These are phyloP conservation scores for Clavaria fumosa DNA, from an alignment of 768 basidiomycete genomes.

Conservation along the genomic window DNA sequence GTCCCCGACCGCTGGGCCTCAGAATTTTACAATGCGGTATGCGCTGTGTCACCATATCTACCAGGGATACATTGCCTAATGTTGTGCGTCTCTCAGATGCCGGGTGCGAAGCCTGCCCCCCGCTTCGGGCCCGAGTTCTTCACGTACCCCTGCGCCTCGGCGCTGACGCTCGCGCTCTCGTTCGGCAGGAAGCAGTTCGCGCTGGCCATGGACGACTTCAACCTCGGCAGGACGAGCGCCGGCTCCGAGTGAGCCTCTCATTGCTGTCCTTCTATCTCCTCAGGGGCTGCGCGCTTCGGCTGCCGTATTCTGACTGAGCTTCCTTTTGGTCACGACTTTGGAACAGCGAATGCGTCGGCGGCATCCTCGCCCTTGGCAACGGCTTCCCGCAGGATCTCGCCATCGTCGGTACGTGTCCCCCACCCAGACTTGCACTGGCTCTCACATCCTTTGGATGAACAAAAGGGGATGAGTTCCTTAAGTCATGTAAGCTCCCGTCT, in stretches of 20 bases:
- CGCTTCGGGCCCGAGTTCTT: constrained; percentile 39
- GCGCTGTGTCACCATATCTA: background rate
- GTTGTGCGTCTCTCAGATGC: constrained; percentile 30
- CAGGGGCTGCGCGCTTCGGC: too few species aligned
- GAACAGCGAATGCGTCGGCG: constrained; percentile 37
- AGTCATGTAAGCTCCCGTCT: constrained; percentile 47
- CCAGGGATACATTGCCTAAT: background rate
- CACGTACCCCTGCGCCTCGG: constrained; percentile 34
- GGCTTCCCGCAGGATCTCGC: constrained; percentile 36
- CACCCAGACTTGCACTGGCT: background rate
- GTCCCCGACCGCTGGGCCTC: constrained; percentile 28
- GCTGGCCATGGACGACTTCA: constrained; percentile 37
- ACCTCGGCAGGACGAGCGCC: constrained; percentile 25
- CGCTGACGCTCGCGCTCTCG: constrained; percentile 14
- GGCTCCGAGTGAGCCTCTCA: constrained; percentile 17
- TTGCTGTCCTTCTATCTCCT: too few species aligned
- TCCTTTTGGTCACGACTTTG: background rate
- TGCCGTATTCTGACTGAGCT: background rate
- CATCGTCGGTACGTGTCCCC: constrained; percentile 33
- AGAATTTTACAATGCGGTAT: constrained; percentile 31
- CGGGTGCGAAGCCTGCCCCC: constrained; percentile 25
- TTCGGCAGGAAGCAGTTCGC: constrained; percentile 28
- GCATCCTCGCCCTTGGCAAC: constrained; percentile 30
- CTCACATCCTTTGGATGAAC: constrained; percentile 3
- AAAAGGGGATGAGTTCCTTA: constrained; percentile 44